A percentile compares a stretch with the other conserved stretches of the same genome.
phyloP scores from a whole-genome alignment of 2,329 filamentous ascomycete species.

The Paecilomyces sp. region DNA sequence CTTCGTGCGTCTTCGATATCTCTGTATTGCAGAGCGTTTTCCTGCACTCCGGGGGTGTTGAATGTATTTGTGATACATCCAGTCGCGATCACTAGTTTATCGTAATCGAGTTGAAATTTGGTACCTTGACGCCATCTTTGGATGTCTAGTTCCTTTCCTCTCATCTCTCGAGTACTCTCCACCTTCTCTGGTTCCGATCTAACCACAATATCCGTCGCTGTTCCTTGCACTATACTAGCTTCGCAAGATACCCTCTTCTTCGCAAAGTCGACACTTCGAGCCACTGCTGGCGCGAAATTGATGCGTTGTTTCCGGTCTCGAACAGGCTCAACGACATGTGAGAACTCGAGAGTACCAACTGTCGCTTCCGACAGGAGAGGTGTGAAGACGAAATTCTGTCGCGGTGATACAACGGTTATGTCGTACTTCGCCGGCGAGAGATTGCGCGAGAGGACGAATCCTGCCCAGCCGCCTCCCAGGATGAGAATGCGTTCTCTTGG shows the following conservation, averaged over 20 bases:
- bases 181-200: conserved; percentile 7
- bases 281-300: conserved; percentile 72
- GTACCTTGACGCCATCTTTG: conserved; percentile 45
- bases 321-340: conserved; percentile 70
- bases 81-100: conserved; percentile 72
- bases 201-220: conserved; percentile 9
- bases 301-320: conserved; percentile 54
- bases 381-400: conserved; percentile 79
- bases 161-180: conserved; percentile 4
- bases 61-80: conserved; percentile 79
- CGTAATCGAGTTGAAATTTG: conserved; percentile 62
- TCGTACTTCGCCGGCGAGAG: conserved; percentile 65
- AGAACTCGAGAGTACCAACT: conserved; percentile 77
- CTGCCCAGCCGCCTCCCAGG: conserved; percentile 64
- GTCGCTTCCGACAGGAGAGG: conserved; percentile 72
- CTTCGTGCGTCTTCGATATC: conserved; percentile 63
- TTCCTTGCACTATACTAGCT: conserved; percentile 43
- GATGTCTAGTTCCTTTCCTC: conserved; percentile 12
- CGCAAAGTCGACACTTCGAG: conserved; percentile 65
- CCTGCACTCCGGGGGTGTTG: conserved; percentile 66
- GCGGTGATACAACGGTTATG: conserved; percentile 67
- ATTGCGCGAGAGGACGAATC: conserved; percentile 63
- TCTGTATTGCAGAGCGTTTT: conserved; percentile 72
- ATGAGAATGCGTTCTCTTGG: conserved; percentile 41
- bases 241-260: conserved; percentile 64